These are phyloP conservation scores for Phylloporus rhodoxanthus DNA, from an alignment of 768 basidiomycete species.

Conservation along the genomic window DNA sequence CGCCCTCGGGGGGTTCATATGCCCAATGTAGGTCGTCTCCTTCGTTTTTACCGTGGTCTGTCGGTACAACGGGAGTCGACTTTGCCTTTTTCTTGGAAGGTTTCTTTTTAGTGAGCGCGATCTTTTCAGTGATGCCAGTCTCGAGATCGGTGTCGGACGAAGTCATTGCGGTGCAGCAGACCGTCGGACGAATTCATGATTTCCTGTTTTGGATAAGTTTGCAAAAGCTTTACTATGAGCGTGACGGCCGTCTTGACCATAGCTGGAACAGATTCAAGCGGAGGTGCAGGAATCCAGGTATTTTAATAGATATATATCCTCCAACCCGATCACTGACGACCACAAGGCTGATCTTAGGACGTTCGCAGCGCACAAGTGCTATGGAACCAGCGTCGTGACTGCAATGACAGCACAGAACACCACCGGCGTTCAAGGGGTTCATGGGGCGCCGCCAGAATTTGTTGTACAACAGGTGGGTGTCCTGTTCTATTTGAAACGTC, in stretches of 20 bases:
- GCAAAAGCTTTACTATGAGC: constrained; percentile 17
- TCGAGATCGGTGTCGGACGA: constrained; percentile 19
- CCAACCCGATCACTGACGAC: not conserved
- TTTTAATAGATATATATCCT: constrained; percentile 3
- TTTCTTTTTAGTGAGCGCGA: constrained; percentile 9
- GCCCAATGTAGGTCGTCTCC: constrained; percentile 52
- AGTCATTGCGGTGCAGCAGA: too few relatives aligned
- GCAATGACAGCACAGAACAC: constrained; percentile 91
- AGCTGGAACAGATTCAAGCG: constrained; percentile 76
- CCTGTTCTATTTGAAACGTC: not conserved
- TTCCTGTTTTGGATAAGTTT: constrained; percentile 23
- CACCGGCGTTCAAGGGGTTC: constrained; percentile 69
- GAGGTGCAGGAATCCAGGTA: constrained; percentile 89
- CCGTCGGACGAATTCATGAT: not conserved
- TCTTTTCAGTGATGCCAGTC: constrained; percentile 1
- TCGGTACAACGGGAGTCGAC: not conserved
- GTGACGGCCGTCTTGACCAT: constrained; percentile 55
- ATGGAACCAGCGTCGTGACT: constrained; percentile 77
- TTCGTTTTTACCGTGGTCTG: constrained; percentile 43
- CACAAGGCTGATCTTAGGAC: constrained; percentile 80
- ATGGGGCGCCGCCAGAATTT: constrained; percentile 62
- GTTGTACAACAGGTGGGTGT: constrained; percentile 63
- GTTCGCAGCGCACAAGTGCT: constrained; percentile 71
- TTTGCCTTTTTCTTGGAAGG: constrained; percentile 12
- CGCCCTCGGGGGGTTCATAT: constrained; percentile 53